phyloP scores from a whole-genome alignment of 2,329 filamentous ascomycete genomes.

The Dactylellina drechsleri region DNA sequence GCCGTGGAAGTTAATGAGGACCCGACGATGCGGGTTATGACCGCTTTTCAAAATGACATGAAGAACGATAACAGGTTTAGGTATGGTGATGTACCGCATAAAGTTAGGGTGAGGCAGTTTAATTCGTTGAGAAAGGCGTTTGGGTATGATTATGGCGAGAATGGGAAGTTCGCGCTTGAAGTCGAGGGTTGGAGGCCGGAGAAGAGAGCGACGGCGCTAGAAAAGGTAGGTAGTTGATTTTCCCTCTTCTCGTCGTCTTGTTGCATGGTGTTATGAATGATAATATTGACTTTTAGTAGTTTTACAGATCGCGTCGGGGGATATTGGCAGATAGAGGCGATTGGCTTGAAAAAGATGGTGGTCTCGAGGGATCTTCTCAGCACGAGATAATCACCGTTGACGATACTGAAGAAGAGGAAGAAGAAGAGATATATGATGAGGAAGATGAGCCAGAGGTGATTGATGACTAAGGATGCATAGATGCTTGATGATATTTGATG shows the following conservation, averaged over 20 bases:
- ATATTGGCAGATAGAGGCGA: constrained; percentile 37
- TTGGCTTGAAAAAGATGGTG: constrained; percentile 19
- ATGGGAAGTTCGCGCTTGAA: constrained; percentile 85
- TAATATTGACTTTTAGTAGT: constrained; percentile 15
- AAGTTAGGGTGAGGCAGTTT: constrained; percentile 83
- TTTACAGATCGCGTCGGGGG: constrained; percentile 39
- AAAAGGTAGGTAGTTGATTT: constrained; percentile 33
- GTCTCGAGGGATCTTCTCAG: constrained; percentile 10
- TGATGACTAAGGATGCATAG: constrained; percentile 7
- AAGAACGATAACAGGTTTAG: constrained; percentile 56
- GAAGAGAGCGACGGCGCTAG: constrained; percentile 66
- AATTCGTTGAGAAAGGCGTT: constrained; percentile 86
- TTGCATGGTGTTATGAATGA: constrained; percentile 6
- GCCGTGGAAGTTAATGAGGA: constrained; percentile 73
- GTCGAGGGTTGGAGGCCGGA: constrained; percentile 92
- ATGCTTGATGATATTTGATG: background rate
- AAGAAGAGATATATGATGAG: constrained; percentile 38
- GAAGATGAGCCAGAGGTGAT: constrained; percentile 1
- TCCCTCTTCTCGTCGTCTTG: background rate
- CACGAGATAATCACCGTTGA: constrained; percentile 46
- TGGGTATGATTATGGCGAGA: constrained; percentile 70
- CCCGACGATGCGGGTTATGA: constrained; percentile 59
- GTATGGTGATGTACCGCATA: constrained; percentile 68
- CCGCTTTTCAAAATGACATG: constrained; percentile 56
- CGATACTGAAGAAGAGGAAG: constrained; percentile 42